These are phyloP conservation scores for Fusarium sp. DNA, from an alignment of 2,329 filamentous ascomycete genomes.

Conservation along the genomic window DNA sequence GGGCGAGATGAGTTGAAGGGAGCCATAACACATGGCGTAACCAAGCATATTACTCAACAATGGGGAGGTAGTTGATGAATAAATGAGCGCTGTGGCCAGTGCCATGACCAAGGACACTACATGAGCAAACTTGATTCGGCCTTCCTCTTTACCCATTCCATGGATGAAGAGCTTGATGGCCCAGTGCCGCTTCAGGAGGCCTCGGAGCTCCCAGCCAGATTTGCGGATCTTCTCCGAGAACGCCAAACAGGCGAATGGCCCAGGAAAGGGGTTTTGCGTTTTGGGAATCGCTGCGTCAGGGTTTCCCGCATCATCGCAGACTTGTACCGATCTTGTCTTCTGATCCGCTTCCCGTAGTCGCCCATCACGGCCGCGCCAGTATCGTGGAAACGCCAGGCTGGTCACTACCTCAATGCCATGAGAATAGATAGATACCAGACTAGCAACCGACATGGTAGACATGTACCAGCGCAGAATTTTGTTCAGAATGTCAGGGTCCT, in stretches of 20 bases:
- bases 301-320: conserved; percentile 50
- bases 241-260: conserved; percentile 49
- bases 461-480: conserved; percentile 87
- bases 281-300: conserved; percentile 37
- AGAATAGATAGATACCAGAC: conserved; percentile 77
- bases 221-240: conserved; percentile 38
- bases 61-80: conserved; percentile 70
- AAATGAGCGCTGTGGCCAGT: conserved; percentile 65
- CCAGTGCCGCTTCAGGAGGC: conserved; percentile 63
- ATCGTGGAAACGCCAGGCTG: conserved; percentile 77
- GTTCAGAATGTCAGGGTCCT: conserved; percentile 84
- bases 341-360: conserved; percentile 58
- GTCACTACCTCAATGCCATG: conserved; percentile 73
- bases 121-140: conserved; percentile 66
- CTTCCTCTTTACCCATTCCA: conserved; percentile 58
- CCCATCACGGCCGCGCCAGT: conserved; percentile 65
- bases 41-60: conserved; percentile 86
- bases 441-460: conserved; percentile 80
- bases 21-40: conserved; percentile 85
- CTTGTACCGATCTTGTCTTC: conserved; percentile 51
- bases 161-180: conserved; percentile 61
- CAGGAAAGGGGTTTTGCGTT: conserved; percentile 46
- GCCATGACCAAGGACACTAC: conserved; percentile 66
- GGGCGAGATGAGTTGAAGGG: conserved; percentile 85
- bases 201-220: conserved; percentile 61